Conservation (phyloP, 176 grass and related monocot species). For the Ensete ventricosum region DNA sequence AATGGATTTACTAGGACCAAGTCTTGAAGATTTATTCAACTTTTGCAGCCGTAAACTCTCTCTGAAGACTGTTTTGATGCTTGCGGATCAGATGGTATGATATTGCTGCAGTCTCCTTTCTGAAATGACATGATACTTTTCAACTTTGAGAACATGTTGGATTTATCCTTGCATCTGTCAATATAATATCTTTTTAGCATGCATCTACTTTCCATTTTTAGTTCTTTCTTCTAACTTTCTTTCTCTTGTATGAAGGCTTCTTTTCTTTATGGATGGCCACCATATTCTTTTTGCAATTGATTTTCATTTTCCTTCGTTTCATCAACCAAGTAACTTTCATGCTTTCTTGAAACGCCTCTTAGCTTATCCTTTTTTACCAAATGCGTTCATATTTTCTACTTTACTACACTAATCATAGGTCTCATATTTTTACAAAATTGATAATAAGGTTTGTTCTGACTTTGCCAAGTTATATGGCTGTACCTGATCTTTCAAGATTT, state of each 20-base stretch:
- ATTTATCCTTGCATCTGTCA: background rate
- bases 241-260: background rate
- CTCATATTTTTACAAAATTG: background rate
- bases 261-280: background rate
- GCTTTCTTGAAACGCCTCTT: background rate
- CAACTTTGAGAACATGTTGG: background rate
- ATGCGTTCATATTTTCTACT: background rate
- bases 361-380: background rate
- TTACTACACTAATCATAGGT: too few relatives aligned
- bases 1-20: constrained; percentile 79
- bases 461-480: background rate
- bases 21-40: constrained; percentile 81
- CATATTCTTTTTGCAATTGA: background rate
- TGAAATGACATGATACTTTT: background rate
- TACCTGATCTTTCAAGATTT: background rate
- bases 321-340: too few relatives aligned
- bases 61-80: constrained; percentile 87
- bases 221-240: background rate
- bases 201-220: too few relatives aligned
- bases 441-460: background rate
- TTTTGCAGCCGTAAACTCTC: constrained; percentile 82
- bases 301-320: too few relatives aligned
- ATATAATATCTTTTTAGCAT: background rate
- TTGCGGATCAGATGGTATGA: constrained; percentile 84
- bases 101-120: background rate